phyloP scores from a whole-genome alignment of 1,139 yeast genomes.

The Candida tetrigidarum region DNA sequence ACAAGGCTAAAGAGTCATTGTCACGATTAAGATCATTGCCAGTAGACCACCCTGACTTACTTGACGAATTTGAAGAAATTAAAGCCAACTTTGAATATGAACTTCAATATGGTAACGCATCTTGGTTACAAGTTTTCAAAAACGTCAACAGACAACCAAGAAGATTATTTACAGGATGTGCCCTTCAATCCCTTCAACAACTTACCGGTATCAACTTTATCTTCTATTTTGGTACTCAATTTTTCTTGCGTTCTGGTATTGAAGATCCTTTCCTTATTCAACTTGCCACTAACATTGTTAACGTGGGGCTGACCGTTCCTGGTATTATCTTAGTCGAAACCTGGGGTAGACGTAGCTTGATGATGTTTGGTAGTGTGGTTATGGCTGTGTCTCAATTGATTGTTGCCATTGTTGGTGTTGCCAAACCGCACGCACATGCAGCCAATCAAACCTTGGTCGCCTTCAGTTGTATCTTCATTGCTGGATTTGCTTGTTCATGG shows the following conservation, averaged over 20 bases:
- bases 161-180: conserved; percentile 40
- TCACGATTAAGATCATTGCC: conserved; percentile 38
- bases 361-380: conserved; percentile 58
- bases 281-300: conserved; percentile 42
- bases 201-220: conserved; percentile 77
- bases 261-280: conserved; percentile 40
- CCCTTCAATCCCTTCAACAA: conserved; percentile 60
- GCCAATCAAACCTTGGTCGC: conserved; percentile 65
- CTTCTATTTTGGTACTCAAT: conserved; percentile 70
- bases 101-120: conserved; percentile 30
- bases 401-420: conserved; percentile 71
- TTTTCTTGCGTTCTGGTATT: conserved; percentile 62
- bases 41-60: conserved; percentile 42
- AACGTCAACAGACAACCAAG: conserved; percentile 37
- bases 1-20: conserved; percentile 54
- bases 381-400: conserved; percentile 70
- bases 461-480: conserved; percentile 67
- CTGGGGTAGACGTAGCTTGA: conserved; percentile 42
- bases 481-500: conserved; percentile 74
- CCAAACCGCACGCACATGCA: conserved; percentile 28
- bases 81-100: conserved; percentile 43
- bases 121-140: conserved; percentile 40
- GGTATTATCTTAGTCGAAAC: conserved; percentile 41
- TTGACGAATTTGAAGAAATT: conserved; percentile 43
- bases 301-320: conserved; percentile 41